Evolutionary conservation across 139 green algal genomes (phyloP).

Genomic region (Coccomyxa sp.): DNA sequence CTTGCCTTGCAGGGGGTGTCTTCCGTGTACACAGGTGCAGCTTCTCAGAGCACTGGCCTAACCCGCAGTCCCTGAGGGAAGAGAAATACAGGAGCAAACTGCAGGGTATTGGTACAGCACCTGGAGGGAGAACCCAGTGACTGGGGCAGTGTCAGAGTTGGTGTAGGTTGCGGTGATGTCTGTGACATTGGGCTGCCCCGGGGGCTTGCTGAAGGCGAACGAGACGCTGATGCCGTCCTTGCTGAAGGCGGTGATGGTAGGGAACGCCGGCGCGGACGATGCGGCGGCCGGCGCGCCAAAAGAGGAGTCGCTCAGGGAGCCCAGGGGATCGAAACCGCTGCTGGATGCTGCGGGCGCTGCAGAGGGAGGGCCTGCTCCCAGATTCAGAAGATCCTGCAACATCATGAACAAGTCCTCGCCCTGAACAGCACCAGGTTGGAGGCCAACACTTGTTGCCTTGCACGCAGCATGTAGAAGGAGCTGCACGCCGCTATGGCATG

Average conservation of each 20-base stretch:
- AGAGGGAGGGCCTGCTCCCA: neutral
- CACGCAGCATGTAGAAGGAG: too few species aligned
- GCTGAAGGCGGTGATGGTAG: conserved; percentile 55
- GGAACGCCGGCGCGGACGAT: conserved; percentile 12
- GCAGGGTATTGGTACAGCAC: too few species aligned
- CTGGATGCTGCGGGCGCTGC: neutral
- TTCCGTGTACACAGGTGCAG: too few species aligned
- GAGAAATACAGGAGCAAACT: too few species aligned
- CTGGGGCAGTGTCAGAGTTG: conserved; percentile 46
- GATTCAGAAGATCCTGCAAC: neutral
- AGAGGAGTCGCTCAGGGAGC: conserved; percentile 22
- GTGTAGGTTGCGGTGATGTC: conserved; percentile 63
- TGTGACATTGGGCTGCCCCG: conserved; percentile 32
- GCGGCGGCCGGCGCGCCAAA: neutral
- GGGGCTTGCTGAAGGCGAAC: conserved; percentile 64
- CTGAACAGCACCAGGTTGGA: too few species aligned
- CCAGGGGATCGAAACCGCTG: conserved; percentile 34
- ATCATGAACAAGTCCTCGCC: neutral
- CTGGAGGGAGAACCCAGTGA: conserved; percentile 86
- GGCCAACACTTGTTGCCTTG: too few species aligned
- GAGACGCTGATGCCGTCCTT: conserved; percentile 53
- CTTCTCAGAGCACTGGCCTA: too few species aligned
- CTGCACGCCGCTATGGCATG: too few species aligned
- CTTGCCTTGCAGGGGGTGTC: too few species aligned
- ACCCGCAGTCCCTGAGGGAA: too few species aligned